Percentiles rank a stretch among this genome's conserved stretches.
Evolutionary conservation across 2,329 filamentous ascomycete species (phyloP).

Genomic region (Diaporthe nobilis): DNA sequence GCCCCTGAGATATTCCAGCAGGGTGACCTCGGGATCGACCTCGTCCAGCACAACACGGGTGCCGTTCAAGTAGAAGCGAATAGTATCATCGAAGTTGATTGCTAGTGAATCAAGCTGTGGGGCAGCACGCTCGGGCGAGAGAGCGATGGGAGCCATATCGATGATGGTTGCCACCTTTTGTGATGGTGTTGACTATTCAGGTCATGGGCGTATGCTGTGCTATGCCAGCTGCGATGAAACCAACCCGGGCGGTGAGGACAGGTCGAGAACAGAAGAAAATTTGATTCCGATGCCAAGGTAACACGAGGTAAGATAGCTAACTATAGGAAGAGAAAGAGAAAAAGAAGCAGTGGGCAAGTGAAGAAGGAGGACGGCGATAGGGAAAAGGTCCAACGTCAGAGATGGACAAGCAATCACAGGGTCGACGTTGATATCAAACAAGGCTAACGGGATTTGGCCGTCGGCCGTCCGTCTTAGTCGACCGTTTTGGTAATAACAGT

Average conservation of each 20-base stretch:
- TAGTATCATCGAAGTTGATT: conserved; percentile 84
- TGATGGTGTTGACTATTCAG: conserved; percentile 20
- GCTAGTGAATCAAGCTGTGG: conserved; percentile 70
- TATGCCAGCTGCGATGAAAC: conserved; percentile 6
- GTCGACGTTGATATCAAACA: conserved; percentile 39
- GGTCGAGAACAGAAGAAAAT: background rate
- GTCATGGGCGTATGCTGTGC: conserved; percentile 14
- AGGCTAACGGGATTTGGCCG: conserved; percentile 39
- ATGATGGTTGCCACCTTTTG: conserved; percentile 26
- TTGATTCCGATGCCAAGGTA: background rate
- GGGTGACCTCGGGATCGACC: conserved; percentile 90
- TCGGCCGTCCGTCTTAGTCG: conserved; percentile 21
- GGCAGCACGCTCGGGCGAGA: conserved; percentile 62
- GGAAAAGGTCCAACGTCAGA: conserved; percentile 10
- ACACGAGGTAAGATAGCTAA: background rate
- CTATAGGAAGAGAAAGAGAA: conserved; percentile 1
- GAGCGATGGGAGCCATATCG: conserved; percentile 69
- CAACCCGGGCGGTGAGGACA: background rate
- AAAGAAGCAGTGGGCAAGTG: background rate
- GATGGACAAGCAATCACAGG: conserved; percentile 1
- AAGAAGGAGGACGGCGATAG: background rate
- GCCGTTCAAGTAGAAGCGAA: conserved; percentile 95
- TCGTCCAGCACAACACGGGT: conserved; percentile 89
- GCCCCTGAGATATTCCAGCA: conserved; percentile 92
- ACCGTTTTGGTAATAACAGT: conserved; percentile 25